Base-by-base conservation (phyloP, 306 rosid species). In the Astragalus glycyphyllos region DNA sequence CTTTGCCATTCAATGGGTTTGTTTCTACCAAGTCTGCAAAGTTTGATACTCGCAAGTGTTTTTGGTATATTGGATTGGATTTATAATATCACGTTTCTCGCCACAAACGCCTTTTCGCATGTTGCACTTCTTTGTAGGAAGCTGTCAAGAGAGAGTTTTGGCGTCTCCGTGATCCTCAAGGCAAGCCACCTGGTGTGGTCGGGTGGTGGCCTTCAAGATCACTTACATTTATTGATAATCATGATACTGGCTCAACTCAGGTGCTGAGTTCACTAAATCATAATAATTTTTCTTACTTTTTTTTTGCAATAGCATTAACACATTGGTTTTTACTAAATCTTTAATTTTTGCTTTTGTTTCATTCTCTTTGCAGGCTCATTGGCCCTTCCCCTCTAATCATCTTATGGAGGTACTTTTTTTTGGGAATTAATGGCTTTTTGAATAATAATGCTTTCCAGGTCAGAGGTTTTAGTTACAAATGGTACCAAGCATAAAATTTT, bases 201-300 rank as follows among this genome's bases (percentile, higher is more conserved):
- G 98, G 98, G 35, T 90, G 86, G 98, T 88, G 98, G 96, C 90
- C 97, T 56, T 93, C 98, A 51, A 86, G 98, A 76, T 75, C 94
- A 58, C 92, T 86, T 23, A 90, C 97, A 40, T 93, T 90, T 83
- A 0, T 90, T 51, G 98, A 90, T 17, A 90, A 93, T 79, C 98
- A 93, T 40, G 96, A 93, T 60, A 90, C 98, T 11, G 97, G 97
- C 69, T 90, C 97, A 67, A 88, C 97, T 12, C 97, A 90, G 98
- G 98, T 93, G 58, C 49, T 31, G 17, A 34, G 9, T 58, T 77
- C 55, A 38, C 49, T 48, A 26, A 5, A 35, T 35, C 40, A 35
- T 35, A 35, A 31, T 42, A 41, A 54, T 60, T 6, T 54, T 53
- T 7, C 48, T 14, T 50, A 20, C 11, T 4, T 4, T 11, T 6